Evolutionary conservation across 345 rosid genomes (phyloP), one percentile per base, ranked within the genome.

Genomic region (Anastatica hierochuntica): DNA sequence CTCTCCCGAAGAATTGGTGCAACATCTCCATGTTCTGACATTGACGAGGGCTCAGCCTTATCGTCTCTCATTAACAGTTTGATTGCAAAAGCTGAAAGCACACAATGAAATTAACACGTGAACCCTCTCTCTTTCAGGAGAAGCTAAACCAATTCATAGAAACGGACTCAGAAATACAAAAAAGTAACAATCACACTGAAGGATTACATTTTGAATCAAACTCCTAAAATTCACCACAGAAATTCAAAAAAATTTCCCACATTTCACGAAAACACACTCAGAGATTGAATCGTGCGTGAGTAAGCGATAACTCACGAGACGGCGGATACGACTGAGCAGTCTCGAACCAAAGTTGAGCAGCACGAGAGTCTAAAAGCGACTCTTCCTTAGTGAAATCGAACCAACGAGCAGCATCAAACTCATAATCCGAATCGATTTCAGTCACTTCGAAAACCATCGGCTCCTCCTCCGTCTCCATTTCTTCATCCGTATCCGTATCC

Each of bases 351-450:
- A 63, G 65, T 68, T 94, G 88, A 1, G 86, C 79, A 17, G 29
- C 69, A 38, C 70, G 61, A 35, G 89, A 89, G 82, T 85, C 97
- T 15, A 14, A 60, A 0, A 18, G 21, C 13, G 72, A 72, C 68
- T 94, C 99, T 29, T 74, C 84, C 4, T 79, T 76, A 4, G 80
- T 64, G 74, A 94, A 85, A 66, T 94, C 97, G 47, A 64, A 85
- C 84, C 74, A 82, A 50, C 68, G 67, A 49, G 88, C 63, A 18
- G 99, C 99, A 26, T 88, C 96, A 40, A 81, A 94, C 84, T 94
- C 99, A 73, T 88, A 94, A 19, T 75, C 84, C 31, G 72, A 68
- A 76, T 94, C 99, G 33, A 85, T 60, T 66, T 84, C 95, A 17
- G 67, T 82, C 39, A 79, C 97, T 68, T 78, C 88, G 9, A 78